Conservation (phyloP, 192 early-diverging fungal species). For the Mortierella antarctica region DNA sequence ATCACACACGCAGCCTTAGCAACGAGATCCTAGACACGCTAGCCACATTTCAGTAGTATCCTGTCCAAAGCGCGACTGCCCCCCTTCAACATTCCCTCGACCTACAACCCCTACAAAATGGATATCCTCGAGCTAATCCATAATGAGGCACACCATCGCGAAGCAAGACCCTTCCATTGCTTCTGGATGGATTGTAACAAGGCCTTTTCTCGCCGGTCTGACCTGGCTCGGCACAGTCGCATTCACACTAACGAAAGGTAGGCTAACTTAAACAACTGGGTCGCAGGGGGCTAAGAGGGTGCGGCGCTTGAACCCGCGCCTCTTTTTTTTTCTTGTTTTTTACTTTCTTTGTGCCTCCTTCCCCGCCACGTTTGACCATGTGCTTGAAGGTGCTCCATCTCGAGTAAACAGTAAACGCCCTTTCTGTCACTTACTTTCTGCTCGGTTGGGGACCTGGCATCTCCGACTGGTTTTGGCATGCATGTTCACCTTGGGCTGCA, state of each 20-base stretch:
- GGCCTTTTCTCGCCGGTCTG: conserved; percentile 75
- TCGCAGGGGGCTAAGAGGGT: not conserved
- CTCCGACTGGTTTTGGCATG: too few relatives aligned
- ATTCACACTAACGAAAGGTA: conserved; percentile 85
- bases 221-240: conserved; percentile 80
- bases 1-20: too few relatives aligned
- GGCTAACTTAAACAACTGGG: not conserved
- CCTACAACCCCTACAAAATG: conserved; percentile 36
- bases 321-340: not conserved
- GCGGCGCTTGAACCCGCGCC: not conserved
- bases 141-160: conserved; percentile 51
- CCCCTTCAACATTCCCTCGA: too few relatives aligned
- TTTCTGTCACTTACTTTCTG: not conserved
- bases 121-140: conserved; percentile 68
- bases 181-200: conserved; percentile 71
- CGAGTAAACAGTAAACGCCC: not conserved
- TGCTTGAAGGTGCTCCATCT: too few relatives aligned
- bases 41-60: too few relatives aligned
- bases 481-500: too few relatives aligned
- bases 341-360: too few relatives aligned
- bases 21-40: too few relatives aligned
- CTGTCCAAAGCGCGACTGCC: too few relatives aligned
- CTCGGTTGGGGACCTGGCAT: too few relatives aligned
- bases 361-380: not conserved
- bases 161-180: conserved; percentile 64